phyloP scores from a whole-genome alignment of 345 rosid species.

The Adansonia digitata region DNA sequence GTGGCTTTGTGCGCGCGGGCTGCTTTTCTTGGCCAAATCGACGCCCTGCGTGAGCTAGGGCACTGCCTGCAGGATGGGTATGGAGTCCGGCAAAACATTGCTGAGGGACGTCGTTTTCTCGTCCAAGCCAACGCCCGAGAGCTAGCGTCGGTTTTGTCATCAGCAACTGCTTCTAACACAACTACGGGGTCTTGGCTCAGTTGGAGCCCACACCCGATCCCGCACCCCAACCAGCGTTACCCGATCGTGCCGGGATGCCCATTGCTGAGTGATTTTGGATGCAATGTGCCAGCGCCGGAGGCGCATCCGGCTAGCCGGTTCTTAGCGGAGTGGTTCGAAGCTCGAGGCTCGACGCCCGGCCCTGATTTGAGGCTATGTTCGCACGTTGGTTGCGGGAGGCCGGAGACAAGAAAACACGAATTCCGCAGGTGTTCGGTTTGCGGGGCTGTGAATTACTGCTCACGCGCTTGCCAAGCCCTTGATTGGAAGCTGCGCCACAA shows the following conservation, averaged over 20 bases:
- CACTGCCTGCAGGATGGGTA: conserved; percentile 98
- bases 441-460: conserved; percentile 88
- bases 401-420: conserved; percentile 90
- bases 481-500: conserved; percentile 95
- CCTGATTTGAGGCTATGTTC: conserved; percentile 73
- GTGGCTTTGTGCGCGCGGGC: conserved; percentile 93
- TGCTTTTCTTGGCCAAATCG: conserved; percentile 80
- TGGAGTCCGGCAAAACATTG: conserved; percentile 78
- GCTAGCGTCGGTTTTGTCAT: conserved; percentile 62
- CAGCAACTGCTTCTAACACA: conserved; percentile 22
- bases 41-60: conserved; percentile 91
- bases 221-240: conserved; percentile 23
- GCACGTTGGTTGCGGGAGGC: conserved; percentile 79
- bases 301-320: conserved; percentile 73
- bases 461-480: conserved; percentile 95
- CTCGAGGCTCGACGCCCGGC: conserved; percentile 33
- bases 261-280: conserved; percentile 84
- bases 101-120: conserved; percentile 79
- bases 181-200: conserved; percentile 45
- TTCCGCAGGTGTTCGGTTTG: conserved; percentile 91
- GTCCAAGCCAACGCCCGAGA: conserved; percentile 96
- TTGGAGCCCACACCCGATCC: conserved; percentile 36
- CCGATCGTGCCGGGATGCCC: conserved; percentile 50
- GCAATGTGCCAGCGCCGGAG: conserved; percentile 91
- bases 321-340: conserved; percentile 68